Percentiles rank a stretch among this genome's conserved stretches.
Conservation (phyloP, 2,329 filamentous ascomycete genomes). For the Monosporascus ibericus region DNA sequence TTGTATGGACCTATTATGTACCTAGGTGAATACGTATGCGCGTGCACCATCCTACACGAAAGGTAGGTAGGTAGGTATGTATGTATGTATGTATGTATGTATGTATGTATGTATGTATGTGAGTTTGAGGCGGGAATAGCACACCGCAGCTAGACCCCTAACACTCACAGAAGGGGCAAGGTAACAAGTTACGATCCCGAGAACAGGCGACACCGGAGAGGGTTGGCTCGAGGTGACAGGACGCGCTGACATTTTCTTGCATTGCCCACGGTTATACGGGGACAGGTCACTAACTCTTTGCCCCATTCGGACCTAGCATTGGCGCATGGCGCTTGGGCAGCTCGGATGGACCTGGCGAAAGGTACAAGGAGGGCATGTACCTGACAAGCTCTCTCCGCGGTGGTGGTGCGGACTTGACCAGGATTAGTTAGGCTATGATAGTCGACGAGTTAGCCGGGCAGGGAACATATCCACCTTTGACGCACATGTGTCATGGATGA, state of each 20-base stretch:
- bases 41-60: too few relatives aligned
- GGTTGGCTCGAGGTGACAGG: background rate
- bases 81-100: too few relatives aligned
- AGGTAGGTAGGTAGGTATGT: too few relatives aligned
- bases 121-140: too few relatives aligned
- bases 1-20: background rate
- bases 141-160: too few relatives aligned
- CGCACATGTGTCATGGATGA: background rate
- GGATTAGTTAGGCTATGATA: background rate
- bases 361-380: background rate
- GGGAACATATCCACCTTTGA: background rate
- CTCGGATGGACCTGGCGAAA: background rate
- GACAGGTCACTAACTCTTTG: background rate
- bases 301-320: background rate
- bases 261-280: background rate
- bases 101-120: too few relatives aligned
- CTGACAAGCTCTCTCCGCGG: background rate
- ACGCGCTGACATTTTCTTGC: too few relatives aligned
- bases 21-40: too few relatives aligned
- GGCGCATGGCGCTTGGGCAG: background rate
- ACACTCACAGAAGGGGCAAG: background rate
- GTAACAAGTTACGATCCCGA: background rate
- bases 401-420: background rate
- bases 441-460: background rate
- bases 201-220: background rate